These are phyloP conservation scores for Candida qinlingensis DNA, from an alignment of 805 yeast species.

Conservation along the genomic window DNA sequence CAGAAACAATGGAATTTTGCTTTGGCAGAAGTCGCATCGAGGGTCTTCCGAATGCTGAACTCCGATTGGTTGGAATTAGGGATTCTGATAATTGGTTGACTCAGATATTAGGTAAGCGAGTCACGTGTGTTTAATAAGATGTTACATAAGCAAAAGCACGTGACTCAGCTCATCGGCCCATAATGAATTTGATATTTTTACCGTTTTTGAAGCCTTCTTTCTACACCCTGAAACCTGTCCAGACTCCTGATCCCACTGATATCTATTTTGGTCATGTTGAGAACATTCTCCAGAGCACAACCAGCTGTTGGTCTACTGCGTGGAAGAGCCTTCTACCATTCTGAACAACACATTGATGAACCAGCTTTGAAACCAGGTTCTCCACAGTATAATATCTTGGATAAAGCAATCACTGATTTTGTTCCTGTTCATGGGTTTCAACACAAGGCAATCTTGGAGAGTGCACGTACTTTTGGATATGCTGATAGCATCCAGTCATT, in stretches of 20 bases:
- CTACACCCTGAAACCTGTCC: too few relatives aligned
- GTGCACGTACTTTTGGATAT: conserved; percentile 43
- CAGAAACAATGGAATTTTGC: too few relatives aligned
- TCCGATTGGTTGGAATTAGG: conserved; percentile 6
- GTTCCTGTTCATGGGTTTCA: conserved; percentile 53
- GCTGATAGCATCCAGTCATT: conserved; percentile 45
- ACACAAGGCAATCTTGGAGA: conserved; percentile 40
- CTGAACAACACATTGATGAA: conserved; percentile 24
- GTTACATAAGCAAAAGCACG: too few relatives aligned
- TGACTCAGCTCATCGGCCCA: too few relatives aligned
- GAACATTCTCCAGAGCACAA: background rate
- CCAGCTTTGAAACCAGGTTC: conserved; percentile 20
- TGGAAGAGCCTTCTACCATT: conserved; percentile 20
- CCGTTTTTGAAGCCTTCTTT: too few relatives aligned
- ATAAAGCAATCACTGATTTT: conserved; percentile 28
- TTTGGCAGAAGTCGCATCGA: background rate
- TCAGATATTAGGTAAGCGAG: too few relatives aligned
- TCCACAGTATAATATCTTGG: conserved; percentile 38
- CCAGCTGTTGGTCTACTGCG: background rate
- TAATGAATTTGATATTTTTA: too few relatives aligned
- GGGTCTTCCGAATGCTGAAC: background rate
- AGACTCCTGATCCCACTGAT: background rate
- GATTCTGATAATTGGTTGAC: background rate
- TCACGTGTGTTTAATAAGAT: too few relatives aligned
- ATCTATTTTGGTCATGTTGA: background rate